Evolutionary conservation across 169 alveolate species (phyloP).

Genomic region (Plasmodium sp.): DNA sequence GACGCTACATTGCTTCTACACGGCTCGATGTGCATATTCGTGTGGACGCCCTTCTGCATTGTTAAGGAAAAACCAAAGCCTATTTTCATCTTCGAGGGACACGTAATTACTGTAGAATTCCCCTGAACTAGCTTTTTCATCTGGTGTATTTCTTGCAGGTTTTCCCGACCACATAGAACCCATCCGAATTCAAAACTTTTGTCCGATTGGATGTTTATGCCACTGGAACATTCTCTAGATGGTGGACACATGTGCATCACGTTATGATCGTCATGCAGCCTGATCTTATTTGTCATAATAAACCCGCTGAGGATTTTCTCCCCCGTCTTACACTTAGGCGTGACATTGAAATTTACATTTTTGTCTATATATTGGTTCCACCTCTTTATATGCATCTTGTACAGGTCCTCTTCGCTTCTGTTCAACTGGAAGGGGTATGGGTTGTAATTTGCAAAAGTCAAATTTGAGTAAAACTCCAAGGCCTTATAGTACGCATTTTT

Average conservation of each 20-base stretch:
- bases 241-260: conserved; percentile 56
- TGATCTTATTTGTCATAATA: conserved; percentile 52
- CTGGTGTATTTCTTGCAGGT: conserved; percentile 44
- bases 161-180: conserved; percentile 63
- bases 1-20: conserved; percentile 40
- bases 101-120: not conserved
- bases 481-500: conserved; percentile 51
- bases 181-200: conserved; percentile 73
- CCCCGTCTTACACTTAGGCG: conserved; percentile 27
- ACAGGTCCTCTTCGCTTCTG: conserved; percentile 31
- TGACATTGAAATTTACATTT: conserved; percentile 53
- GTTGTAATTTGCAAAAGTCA: conserved; percentile 51
- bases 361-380: conserved; percentile 63
- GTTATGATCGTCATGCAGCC: not conserved
- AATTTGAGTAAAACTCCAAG: conserved; percentile 63
- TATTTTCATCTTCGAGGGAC: conserved; percentile 71
- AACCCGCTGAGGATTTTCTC: conserved; percentile 70
- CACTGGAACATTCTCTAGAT: conserved; percentile 34
- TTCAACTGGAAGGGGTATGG: conserved; percentile 17
- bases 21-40: conserved; percentile 33
- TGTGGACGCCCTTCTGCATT: conserved; percentile 7
- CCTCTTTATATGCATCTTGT: conserved; percentile 51
- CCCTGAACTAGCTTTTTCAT: conserved; percentile 26
- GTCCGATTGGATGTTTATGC: conserved; percentile 47
- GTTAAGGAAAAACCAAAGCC: conserved; percentile 69